Conservation (phyloP, 2,329 filamentous ascomycete species). For the Chaetomium sp. region DNA sequence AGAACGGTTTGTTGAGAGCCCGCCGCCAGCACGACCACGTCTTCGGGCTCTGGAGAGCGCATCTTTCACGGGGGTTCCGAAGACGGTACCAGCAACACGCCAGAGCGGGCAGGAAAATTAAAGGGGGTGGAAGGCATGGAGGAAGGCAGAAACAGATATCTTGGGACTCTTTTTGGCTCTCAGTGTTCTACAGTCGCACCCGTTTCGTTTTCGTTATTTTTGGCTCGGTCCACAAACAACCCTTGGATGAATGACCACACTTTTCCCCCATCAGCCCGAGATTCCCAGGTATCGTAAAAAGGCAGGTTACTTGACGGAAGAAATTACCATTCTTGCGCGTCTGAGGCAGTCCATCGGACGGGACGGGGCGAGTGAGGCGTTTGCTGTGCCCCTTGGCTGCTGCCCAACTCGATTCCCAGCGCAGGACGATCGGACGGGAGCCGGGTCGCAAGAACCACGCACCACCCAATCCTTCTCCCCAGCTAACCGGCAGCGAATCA, state of each 20-base stretch:
- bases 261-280: not conserved
- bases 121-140: not conserved
- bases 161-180: not conserved
- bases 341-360: not conserved
- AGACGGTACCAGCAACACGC: not conserved
- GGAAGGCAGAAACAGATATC: not conserved
- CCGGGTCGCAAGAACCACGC: not conserved
- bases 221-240: not conserved
- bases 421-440: not conserved
- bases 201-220: not conserved
- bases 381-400: not conserved
- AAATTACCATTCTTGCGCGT: not conserved
- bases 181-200: not conserved
- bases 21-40: not conserved
- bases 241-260: slow-evolving; percentile 1
- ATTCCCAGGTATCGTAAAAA: not conserved
- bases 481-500: slow-evolving; percentile 1
- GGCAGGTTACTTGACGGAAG: not conserved
- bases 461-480: not conserved
- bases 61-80: not conserved
- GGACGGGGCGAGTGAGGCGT: not conserved
- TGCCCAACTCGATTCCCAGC: not conserved
- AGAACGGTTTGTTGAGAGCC: not conserved
- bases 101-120: not conserved
- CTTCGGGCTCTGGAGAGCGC: not conserved